A percentile compares a stretch with the other conserved stretches of the same genome.
Conservation (phyloP, 257 asterid species). For the Apocynum venetum region DNA sequence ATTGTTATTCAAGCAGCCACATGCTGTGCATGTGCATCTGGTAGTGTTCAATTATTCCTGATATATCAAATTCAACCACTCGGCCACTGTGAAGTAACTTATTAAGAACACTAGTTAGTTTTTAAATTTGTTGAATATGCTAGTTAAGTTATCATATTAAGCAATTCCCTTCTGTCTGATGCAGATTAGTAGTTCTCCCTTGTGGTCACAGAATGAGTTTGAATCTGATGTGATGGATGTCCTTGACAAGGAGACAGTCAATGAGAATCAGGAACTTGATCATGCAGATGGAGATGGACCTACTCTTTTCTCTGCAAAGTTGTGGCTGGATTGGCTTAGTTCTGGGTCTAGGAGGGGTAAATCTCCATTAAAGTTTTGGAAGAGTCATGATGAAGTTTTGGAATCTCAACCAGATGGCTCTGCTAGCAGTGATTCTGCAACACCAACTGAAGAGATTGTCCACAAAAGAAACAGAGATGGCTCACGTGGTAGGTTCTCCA, state of each 20-base stretch:
- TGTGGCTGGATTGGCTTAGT: constrained; percentile 74
- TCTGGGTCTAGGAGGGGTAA: constrained; percentile 40
- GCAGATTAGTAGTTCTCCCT: constrained; percentile 84
- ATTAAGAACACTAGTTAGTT: too few species aligned
- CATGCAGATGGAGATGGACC: constrained; percentile 45
- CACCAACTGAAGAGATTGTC: constrained; percentile 38
- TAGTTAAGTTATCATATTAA: constrained; percentile 4
- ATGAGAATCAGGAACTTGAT: constrained; percentile 28
- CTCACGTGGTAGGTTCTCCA: constrained; percentile 48
- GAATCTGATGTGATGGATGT: constrained; percentile 26
- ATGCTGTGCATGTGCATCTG: background rate
- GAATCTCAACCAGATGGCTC: constrained; percentile 56
- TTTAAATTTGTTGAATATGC: too few species aligned
- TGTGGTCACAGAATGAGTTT: constrained; percentile 68
- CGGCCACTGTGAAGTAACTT: background rate
- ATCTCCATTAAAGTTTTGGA: constrained; percentile 46
- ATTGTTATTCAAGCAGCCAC: background rate
- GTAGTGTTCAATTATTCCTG: background rate
- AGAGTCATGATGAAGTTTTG: constrained; percentile 38
- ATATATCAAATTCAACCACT: background rate
- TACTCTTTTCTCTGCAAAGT: constrained; percentile 31
- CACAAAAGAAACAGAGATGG: constrained; percentile 52
- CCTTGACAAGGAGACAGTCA: constrained; percentile 22
- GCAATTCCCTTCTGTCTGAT: constrained; percentile 20
- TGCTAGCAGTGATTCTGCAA: constrained; percentile 30